Conservation (phyloP, 2,329 filamentous ascomycete species). For the Sporothrix phasma region DNA sequence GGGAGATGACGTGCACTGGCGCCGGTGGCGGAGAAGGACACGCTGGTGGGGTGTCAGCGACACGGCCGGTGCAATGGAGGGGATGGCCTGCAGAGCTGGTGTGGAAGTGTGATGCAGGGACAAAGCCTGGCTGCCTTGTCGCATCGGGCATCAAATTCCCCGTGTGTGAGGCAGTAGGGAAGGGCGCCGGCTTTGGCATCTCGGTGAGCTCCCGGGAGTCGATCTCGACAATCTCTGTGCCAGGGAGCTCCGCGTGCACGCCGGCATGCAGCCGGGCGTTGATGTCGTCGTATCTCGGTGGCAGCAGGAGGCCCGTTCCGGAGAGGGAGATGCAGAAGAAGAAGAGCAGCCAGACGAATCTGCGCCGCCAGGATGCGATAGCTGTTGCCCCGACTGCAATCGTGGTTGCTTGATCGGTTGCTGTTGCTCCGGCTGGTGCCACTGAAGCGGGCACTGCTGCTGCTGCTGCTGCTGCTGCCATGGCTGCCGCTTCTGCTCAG, state of each 20-base stretch:
- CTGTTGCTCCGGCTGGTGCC: conserved; percentile 4
- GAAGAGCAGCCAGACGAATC: neutral
- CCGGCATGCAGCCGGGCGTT: conserved; percentile 21
- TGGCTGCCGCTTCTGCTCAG: conserved; percentile 12
- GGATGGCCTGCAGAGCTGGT: neutral
- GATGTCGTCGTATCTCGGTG: conserved; percentile 36
- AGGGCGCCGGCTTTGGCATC: neutral
- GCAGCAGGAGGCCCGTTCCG: conserved; percentile 27
- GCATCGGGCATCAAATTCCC: neutral
- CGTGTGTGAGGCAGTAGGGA: neutral
- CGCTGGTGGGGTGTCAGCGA: conserved; percentile 1
- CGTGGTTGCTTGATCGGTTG: conserved; percentile 14
- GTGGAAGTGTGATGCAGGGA: neutral
- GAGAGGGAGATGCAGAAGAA: conserved; percentile 1
- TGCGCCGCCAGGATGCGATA: neutral
- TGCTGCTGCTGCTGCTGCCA: conserved; percentile 2
- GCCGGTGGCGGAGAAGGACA: neutral
- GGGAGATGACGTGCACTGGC: neutral
- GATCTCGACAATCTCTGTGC: conserved; percentile 43
- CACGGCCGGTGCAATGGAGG: neutral
- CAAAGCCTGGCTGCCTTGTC: neutral
- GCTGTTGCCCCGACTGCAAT: conserved; percentile 7
- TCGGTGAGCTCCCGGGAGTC: conserved; percentile 36
- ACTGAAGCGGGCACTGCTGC: neutral
- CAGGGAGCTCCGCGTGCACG: conserved; percentile 33